Evolutionary conservation across 768 basidiomycete species (phyloP), one percentile per base, ranked within the genome.

Genomic region (Auricularia sp.): DNA sequence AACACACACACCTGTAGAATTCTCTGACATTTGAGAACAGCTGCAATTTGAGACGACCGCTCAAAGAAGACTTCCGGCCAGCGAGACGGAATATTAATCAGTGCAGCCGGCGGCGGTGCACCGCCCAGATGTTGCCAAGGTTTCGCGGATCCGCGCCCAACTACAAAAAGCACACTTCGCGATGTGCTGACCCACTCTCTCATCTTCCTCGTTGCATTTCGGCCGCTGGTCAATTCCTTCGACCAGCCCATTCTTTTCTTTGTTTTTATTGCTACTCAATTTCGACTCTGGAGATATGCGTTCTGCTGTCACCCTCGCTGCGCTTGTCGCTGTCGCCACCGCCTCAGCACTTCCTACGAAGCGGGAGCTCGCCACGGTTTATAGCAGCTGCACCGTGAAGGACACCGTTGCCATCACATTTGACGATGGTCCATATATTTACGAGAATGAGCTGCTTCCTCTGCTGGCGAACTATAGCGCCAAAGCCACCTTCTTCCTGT

Each of bases 401-500:
- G 47, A 59, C 29, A 59, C 56, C 56, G 56, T 59, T 10, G 56
- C 56, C 7, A 59, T 59, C 34, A 59, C 56, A 3, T 72, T 72
- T 58, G 71, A 72, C 67, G 71, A 72, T 44, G 71, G 71, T 21
- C 68, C 68, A 2, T 69, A 67, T 63, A 64, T 68, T 35, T 71
- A 68, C 64, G 67, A 71, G 54, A n/a, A 47, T 35, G 59, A 65
- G 54, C 63, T 70, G 35, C 21, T 61, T 29, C 34, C 61, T 14
- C 63, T 59, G 3, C 67, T 69, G 18, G 62, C 63, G 35, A 39
- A 63, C 14, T 37, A 61, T 5, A 76, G 76, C 34, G 77, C 72
- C 29, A 78, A 77, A 66, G 79, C 74, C 3, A 79, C 79, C 1
- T 80, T 80, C 71, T 80, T 79, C 71, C 72, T 78, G 67, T 77